These are phyloP conservation scores for Solanum etuberosum DNA, from an alignment of 257 asterid species.

Conservation along the genomic window DNA sequence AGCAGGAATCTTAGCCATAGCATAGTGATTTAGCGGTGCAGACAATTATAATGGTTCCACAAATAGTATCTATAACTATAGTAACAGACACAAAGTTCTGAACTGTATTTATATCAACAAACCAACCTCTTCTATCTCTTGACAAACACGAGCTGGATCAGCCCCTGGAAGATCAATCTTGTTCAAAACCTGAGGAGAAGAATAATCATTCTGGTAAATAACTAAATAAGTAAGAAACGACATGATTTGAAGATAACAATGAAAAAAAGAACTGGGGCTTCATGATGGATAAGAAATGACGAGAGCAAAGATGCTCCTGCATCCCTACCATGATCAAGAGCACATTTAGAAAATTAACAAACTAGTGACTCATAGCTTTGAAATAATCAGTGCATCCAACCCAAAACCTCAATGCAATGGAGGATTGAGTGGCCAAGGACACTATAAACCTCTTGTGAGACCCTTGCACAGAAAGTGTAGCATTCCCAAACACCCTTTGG, in stretches of 20 bases:
- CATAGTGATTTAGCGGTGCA: background rate
- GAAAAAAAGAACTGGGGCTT: background rate
- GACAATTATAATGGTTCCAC: background rate
- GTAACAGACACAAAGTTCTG: background rate
- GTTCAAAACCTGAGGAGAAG: slow-evolving; percentile 73
- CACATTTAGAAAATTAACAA: background rate
- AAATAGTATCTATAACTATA: background rate
- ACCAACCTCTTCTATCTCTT: slow-evolving; percentile 97
- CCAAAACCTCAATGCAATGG: background rate
- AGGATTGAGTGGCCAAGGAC: background rate
- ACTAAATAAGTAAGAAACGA: background rate
- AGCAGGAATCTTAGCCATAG: background rate
- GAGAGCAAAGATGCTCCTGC: background rate
- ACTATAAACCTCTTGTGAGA: background rate
- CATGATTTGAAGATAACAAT: background rate
- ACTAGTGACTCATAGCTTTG: background rate
- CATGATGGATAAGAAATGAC: background rate
- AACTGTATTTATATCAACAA: slow-evolving; percentile 6
- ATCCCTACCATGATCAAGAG: background rate
- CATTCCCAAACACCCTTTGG: background rate
- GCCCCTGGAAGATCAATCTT: slow-evolving; percentile 99
- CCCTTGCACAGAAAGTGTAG: background rate
- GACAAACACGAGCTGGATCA: slow-evolving; percentile 79
- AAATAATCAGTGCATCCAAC: background rate
- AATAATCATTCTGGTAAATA: background rate